Evolutionary conservation across 1,284 basidiomycete species (phyloP), one percentile per base, ranked within the genome.

Genomic region (Hemileia vastatrix): DNA sequence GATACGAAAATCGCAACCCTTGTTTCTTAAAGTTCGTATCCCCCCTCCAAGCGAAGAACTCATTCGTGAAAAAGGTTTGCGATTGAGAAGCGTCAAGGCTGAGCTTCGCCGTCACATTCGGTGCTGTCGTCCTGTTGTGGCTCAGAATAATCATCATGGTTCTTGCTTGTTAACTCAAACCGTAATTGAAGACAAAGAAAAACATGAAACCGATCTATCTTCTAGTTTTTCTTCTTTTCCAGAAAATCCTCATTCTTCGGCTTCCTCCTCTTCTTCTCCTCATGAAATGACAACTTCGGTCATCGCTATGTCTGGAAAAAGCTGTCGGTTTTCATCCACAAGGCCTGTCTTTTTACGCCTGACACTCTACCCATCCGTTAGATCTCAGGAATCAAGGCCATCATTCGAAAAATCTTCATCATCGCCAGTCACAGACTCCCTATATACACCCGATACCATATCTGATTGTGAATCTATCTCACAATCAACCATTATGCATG

Each of bases 11-110:
- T 53, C 58, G 9, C 36, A 60, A 33, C 58, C 58, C 2, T n/a
- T 60, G 33, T 32, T 40, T 13, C 33, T 60, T 40, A 49, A 60
- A 27, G 23, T 60, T 19, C 31, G 58, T 13, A 60, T 60, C 40
- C 58, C 58, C 6, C 58, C 58, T 18, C 58, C 58, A n/a, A 21
- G 33, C 13, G 40, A 60, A 54, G n/a, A 60, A 47, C 33, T 60
- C 4, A 45, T 60, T 24, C 23, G 36, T 15, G 51, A 60, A 15
- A 60, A 60, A 31, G 58, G 58, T 3, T 43, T 60, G n/a, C 36
- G 50, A 18, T 23, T 60, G n/a, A 33, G 58, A 8, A 60, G 48
- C 40, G 58, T 60, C 3, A 11, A 44, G 21, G 58, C 58, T 11
- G 36, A 60, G 33, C 36, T 60, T 5, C 40, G 44, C 19, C 50